phyloP scores from a whole-genome alignment of 169 alveolate species.

The Plasmodium ovale region DNA sequence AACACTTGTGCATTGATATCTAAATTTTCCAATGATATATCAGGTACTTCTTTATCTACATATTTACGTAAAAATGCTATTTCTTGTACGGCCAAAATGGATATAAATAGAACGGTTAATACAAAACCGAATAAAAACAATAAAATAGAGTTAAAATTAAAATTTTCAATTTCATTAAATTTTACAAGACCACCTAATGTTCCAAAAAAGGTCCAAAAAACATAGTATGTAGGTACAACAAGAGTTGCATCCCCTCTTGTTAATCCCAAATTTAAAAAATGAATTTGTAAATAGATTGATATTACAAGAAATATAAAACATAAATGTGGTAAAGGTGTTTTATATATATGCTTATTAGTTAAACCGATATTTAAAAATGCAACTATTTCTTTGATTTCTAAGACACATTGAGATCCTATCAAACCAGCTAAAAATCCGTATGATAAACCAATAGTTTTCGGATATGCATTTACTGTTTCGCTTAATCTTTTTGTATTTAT shows the following conservation, averaged over 20 bases:
- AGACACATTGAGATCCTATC: constrained; percentile 88
- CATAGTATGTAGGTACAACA: constrained; percentile 89
- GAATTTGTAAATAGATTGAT: constrained; percentile 88
- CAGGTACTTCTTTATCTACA: constrained; percentile 85
- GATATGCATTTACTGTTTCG: constrained; percentile 74
- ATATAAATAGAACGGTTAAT: constrained; percentile 80
- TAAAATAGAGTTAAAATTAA: constrained; percentile 79
- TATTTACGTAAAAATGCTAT: constrained; percentile 82
- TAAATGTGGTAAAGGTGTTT: constrained; percentile 84
- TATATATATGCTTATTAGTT: constrained; percentile 75
- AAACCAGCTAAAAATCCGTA: constrained; percentile 89
- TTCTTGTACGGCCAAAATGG: constrained; percentile 84
- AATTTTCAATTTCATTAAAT: constrained; percentile 88
- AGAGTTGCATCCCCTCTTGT: constrained; percentile 89
- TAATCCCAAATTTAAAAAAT: constrained; percentile 87
- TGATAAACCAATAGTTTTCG: constrained; percentile 81
- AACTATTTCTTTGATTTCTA: constrained; percentile 88
- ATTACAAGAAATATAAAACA: constrained; percentile 82
- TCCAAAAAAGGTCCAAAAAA: constrained; percentile 89
- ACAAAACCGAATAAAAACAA: constrained; percentile 81
- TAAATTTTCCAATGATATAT: constrained; percentile 78
- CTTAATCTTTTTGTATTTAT: constrained; percentile 44
- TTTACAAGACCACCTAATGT: constrained; percentile 90
- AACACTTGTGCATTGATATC: constrained; percentile 83
- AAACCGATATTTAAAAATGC: constrained; percentile 81